Evolutionary conservation across 1,139 yeast genomes (phyloP), one percentile per base, ranked within the genome.

Genomic region (Eremothecium gossypii): DNA sequence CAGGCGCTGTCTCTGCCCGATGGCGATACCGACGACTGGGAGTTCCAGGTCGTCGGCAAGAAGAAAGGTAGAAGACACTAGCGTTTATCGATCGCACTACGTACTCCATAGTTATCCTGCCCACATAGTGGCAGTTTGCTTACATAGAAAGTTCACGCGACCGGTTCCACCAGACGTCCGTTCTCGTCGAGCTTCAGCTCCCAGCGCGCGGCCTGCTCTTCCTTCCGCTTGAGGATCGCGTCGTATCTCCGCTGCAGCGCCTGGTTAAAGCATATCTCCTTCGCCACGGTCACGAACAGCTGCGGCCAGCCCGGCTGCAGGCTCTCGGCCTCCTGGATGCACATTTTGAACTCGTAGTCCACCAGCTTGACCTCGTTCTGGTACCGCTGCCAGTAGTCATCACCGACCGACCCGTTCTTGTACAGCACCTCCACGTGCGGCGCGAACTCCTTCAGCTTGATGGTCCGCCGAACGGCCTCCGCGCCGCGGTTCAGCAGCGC

Each of bases 351-450:
- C 60, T 91, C 98, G 28, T 82, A 59, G 55, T 87, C 93, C 14
- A 56, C 83, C 49, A 86, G 63, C 63, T 86, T 85, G 48, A 75
- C 76, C 52, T 86, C 87, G 41, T 86, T 72, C 52, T 78, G 80
- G 63, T 74, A 87, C 54, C 93, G 81, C 60, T 83, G 82, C 73
- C 76, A 83, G 37, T 84, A 69, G 45, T 84, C 94, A 56, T 91
- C 97, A 30, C 96, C 96, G 48, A 91, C 79, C 29, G 89, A 77
- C 1, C 97, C 97, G 42, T 77, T 79, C 57, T 89, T 93, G 60
- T 87, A 89, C 49, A 91, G 69, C 40, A 74, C 70, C 41, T 76
- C 76, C 55, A 85, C 74, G 41, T 73, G 76, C 4, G 81, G 80
- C 50, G 74, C 60, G 33, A 57, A 54, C 46, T 68, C 72, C 49